A percentile compares a stretch with the other conserved stretches of the same genome.
phyloP scores from a whole-genome alignment of 2,329 filamentous ascomycete genomes.

The Talaromyces sp. region DNA sequence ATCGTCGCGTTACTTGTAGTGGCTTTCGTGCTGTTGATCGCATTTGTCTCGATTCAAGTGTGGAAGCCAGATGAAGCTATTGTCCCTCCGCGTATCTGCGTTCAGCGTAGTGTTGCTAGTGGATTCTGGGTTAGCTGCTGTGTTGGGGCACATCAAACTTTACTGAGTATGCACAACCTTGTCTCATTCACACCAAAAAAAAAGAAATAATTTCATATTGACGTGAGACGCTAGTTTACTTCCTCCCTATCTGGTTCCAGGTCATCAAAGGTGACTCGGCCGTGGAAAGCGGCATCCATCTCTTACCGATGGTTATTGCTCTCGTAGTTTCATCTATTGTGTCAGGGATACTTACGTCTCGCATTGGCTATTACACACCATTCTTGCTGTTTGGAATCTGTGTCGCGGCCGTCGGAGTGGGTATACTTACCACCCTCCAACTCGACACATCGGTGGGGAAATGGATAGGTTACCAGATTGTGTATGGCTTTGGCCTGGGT shows the following conservation, averaged over 20 bases:
- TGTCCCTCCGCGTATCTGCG: constrained; percentile 40
- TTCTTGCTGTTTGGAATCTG: constrained; percentile 21
- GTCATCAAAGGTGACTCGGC: constrained; percentile 26
- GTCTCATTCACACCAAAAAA: background rate
- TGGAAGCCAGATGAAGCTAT: constrained; percentile 31
- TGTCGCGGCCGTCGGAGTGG: constrained; percentile 22
- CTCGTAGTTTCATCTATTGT: constrained; percentile 22
- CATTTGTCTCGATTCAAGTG: constrained; percentile 31
- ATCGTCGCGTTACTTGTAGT: constrained; percentile 48
- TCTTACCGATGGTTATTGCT: constrained; percentile 36
- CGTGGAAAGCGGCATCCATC: constrained; percentile 32
- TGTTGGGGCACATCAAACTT: constrained; percentile 1
- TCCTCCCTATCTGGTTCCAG: constrained; percentile 15
- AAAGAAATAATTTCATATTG: background rate
- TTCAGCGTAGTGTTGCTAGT: constrained; percentile 38
- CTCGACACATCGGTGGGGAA: constrained; percentile 15
- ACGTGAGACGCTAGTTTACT: constrained; percentile 24
- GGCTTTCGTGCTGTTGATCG: constrained; percentile 43
- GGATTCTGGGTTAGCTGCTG: constrained; percentile 1
- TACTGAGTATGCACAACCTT: background rate
- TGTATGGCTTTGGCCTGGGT: constrained; percentile 17
- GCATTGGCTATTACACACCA: constrained; percentile 21
- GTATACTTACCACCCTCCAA: constrained; percentile 26
- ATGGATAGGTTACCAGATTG: constrained; percentile 22
- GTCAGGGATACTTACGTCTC: constrained; percentile 20